Percentiles rank a stretch among this genome's conserved stretches.
Evolutionary conservation across 106 monocot genomes (phyloP).

Genomic region (Amphibolis antarctica): DNA sequence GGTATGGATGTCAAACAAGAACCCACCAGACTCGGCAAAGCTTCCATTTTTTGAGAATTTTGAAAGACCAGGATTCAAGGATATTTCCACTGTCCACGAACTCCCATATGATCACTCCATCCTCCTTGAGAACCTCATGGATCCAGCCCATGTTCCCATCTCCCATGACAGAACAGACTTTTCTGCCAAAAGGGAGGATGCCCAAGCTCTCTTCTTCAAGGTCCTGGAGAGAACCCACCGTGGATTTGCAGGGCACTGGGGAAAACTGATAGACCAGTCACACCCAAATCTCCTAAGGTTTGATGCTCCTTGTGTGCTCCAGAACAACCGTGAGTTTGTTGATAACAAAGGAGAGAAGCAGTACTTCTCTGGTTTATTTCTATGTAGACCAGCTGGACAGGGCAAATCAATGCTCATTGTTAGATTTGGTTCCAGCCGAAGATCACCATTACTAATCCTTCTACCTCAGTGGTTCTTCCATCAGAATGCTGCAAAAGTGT

Average conservation of each 20-base stretch:
- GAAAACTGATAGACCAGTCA: constrained; percentile 12
- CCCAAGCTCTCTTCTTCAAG: constrained; percentile 60
- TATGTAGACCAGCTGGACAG: constrained; percentile 88
- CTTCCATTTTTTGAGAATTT: constrained; percentile 80
- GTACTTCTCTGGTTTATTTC: constrained; percentile 66
- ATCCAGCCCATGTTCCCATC: constrained; percentile 94
- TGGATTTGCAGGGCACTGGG: constrained; percentile 81
- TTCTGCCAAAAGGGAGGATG: constrained; percentile 78
- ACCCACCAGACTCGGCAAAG: constrained; percentile 37
- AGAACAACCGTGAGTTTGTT: constrained; percentile 54
- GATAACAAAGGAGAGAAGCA: constrained; percentile 57
- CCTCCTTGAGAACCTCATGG: constrained; percentile 95
- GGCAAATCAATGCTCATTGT: constrained; percentile 94
- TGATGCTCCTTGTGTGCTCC: constrained; percentile 66
- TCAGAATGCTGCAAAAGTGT: constrained; percentile 85
- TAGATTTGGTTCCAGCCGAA: constrained; percentile 49
- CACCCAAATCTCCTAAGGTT: constrained; percentile 51
- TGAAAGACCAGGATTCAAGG: constrained; percentile 52
- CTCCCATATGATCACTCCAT: constrained; percentile 97
- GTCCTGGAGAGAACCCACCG: constrained; percentile 50
- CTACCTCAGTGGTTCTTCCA: constrained; percentile 78
- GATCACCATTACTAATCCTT: constrained; percentile 14
- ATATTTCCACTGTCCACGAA: constrained; percentile 76
- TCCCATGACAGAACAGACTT: constrained; percentile 98
- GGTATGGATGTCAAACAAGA: constrained; percentile 89